Conservation (phyloP, 192 early-diverging fungal species). For the Coemansia sp. region DNA sequence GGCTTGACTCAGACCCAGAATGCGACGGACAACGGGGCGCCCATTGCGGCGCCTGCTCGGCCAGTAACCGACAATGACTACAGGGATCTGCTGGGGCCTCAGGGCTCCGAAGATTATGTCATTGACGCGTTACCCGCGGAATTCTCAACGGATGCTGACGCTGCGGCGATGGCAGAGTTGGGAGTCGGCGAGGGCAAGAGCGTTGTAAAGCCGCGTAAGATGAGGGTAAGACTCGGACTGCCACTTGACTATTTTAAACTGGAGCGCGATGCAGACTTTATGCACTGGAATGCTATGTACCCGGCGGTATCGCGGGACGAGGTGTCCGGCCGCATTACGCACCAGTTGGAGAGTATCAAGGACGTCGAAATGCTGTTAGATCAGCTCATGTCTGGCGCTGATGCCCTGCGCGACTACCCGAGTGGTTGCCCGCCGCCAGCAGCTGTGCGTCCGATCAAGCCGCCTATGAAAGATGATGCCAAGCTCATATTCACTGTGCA, state of each 20-base stretch:
- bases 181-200: too few species aligned
- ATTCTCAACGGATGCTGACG: too few species aligned
- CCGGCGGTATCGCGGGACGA: background rate
- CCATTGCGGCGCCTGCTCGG: too few species aligned
- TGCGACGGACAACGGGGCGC: too few species aligned
- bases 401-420: slow-evolving; percentile 15
- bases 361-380: background rate
- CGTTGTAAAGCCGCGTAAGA: background rate
- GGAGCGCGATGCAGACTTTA: slow-evolving; percentile 4
- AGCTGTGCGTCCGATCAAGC: slow-evolving; percentile 9
- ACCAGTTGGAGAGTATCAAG: background rate
- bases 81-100: too few species aligned
- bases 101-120: too few species aligned
- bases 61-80: too few species aligned
- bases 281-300: background rate
- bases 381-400: background rate
- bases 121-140: too few species aligned
- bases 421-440: slow-evolving; percentile 25
- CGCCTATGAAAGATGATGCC: slow-evolving; percentile 3
- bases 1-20: too few species aligned
- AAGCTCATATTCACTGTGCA: slow-evolving; percentile 5
- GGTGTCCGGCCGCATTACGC: background rate
- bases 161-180: too few species aligned
- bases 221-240: slow-evolving; percentile 1
- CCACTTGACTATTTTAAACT: background rate